phyloP scores from a whole-genome alignment of 2,329 filamentous ascomycete genomes.

The Xylaria digitata region DNA sequence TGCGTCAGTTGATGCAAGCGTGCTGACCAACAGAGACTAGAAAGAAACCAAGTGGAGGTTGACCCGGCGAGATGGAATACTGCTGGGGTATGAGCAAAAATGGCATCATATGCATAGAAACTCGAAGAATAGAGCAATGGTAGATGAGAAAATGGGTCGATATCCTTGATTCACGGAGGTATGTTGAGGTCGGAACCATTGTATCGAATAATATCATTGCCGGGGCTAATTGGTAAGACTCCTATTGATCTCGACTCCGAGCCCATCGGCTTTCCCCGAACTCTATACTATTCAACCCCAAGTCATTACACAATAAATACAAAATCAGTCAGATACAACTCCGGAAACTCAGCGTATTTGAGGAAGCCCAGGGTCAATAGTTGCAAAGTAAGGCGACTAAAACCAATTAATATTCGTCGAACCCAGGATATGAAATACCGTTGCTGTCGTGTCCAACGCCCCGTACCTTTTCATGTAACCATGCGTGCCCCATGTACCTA shows the following conservation, averaged over 20 bases:
- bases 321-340: constrained; percentile 6
- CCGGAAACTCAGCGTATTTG: background rate
- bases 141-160: too few relatives aligned
- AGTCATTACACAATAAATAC: constrained; percentile 21
- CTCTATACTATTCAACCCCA: constrained; percentile 19
- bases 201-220: too few relatives aligned
- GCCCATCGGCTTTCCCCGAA: background rate
- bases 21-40: too few relatives aligned
- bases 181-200: too few relatives aligned
- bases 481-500: constrained; percentile 4
- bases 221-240: background rate
- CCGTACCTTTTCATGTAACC: constrained; percentile 3
- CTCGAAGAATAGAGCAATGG: too few relatives aligned
- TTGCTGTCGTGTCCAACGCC: constrained; percentile 28
- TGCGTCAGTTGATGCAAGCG: too few relatives aligned
- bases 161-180: too few relatives aligned
- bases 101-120: too few relatives aligned
- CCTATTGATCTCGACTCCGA: background rate
- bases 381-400: background rate
- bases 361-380: background rate
- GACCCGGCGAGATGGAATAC: too few relatives aligned
- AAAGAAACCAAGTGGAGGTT: too few relatives aligned
- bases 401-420: constrained; percentile 3
- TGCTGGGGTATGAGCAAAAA: too few relatives aligned
- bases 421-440: constrained; percentile 14